Evolutionary conservation across 306 rosid genomes (phyloP).

Genomic region (Styphnolobium japonicum): DNA sequence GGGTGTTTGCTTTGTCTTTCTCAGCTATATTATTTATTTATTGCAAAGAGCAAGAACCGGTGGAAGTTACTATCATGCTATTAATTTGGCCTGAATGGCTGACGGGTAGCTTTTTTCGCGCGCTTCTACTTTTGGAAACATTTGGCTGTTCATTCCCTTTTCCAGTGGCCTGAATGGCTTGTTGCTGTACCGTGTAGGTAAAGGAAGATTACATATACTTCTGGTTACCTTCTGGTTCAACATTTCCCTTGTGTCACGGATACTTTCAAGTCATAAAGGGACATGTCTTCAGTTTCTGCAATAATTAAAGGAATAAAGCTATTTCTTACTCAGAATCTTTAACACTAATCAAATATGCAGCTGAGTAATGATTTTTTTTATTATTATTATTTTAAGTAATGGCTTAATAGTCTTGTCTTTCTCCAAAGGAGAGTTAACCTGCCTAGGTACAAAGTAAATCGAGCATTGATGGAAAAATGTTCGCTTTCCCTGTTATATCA

Average conservation of each 20-base stretch:
- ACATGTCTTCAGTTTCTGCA: neutral
- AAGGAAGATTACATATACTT: neutral
- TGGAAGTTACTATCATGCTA: conserved; percentile 9
- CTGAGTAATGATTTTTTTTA: neutral
- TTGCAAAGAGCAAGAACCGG: conserved; percentile 17
- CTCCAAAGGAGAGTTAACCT: neutral
- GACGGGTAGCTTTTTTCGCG: too few relatives aligned
- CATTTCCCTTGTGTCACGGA: conserved; percentile 12
- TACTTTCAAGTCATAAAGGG: neutral
- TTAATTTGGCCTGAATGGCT: neutral
- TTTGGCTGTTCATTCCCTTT: neutral
- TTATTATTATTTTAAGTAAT: too few relatives aligned
- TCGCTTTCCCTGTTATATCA: neutral
- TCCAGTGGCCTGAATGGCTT: neutral
- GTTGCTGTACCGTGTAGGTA: conserved; percentile 9
- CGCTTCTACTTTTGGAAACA: conserved; percentile 7
- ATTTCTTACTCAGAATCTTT: neutral
- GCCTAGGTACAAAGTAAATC: neutral
- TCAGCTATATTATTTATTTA: conserved; percentile 23
- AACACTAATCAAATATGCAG: neutral
- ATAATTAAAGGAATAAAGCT: neutral
- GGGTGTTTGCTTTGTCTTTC: conserved; percentile 16
- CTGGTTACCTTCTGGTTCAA: neutral
- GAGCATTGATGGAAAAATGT: neutral
- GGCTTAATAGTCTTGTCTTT: neutral